phyloP scores from a whole-genome alignment of 2,329 filamentous ascomycete species.

The Nemania diffusa region DNA sequence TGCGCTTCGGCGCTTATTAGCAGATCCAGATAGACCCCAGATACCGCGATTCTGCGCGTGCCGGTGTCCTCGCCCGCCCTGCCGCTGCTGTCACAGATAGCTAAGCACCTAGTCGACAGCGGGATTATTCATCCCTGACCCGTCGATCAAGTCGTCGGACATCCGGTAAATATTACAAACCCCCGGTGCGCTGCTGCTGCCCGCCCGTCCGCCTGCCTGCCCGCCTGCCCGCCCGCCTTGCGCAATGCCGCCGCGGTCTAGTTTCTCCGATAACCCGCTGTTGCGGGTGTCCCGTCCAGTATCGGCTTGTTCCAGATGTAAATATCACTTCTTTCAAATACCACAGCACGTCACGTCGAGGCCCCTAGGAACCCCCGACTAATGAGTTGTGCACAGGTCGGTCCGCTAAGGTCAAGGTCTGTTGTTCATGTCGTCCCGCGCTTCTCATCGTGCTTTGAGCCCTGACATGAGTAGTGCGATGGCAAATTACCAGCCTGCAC shows the following conservation, averaged over 20 bases:
- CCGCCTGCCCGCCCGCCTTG: slow-evolving; percentile 3
- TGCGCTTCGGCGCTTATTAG: slow-evolving; percentile 25
- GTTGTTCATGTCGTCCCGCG: slow-evolving; percentile 15
- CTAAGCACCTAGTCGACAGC: neutral
- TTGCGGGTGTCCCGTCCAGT: slow-evolving; percentile 81
- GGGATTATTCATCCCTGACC: neutral
- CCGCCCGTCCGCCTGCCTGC: neutral
- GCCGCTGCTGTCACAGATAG: neutral
- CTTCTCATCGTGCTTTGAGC: slow-evolving; percentile 4
- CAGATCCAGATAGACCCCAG: neutral
- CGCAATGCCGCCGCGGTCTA: slow-evolving; percentile 54
- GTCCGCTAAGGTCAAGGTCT: slow-evolving; percentile 88
- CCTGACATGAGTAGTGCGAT: slow-evolving; percentile 72
- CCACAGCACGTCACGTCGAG: neutral
- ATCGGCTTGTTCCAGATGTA: slow-evolving; percentile 81
- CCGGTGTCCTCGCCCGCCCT: neutral
- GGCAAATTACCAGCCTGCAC: slow-evolving; percentile 95
- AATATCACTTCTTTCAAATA: slow-evolving; percentile 42
- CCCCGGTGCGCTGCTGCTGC: slow-evolving; percentile 14
- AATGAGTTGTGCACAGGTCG: slow-evolving; percentile 63
- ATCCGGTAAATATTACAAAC: slow-evolving; percentile 7
- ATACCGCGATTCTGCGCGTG: no score
- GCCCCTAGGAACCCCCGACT: slow-evolving; percentile 22
- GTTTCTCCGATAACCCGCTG: slow-evolving; percentile 63
- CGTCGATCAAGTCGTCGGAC: neutral